These are phyloP conservation scores for Geotrichum siamense DNA, from an alignment of 1,139 yeast genomes.

Conservation along the genomic window DNA sequence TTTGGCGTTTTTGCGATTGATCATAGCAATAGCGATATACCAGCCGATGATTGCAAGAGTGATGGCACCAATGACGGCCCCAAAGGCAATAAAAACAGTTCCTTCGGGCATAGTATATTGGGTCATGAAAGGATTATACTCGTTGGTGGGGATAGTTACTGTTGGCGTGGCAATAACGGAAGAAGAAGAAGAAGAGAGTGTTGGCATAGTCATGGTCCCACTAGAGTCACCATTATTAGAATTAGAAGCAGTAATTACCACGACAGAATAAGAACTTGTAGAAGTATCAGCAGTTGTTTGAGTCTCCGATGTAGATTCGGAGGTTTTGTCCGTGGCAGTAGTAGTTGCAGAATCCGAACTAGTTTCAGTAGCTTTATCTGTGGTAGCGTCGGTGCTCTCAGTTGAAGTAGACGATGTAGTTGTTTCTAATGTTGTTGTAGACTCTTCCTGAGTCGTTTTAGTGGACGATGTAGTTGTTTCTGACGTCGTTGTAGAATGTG, in stretches of 20 bases:
- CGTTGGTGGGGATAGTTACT: conserved; percentile 54
- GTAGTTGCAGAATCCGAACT: not conserved
- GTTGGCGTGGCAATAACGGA: conserved; percentile 42
- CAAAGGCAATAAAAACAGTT: conserved; percentile 74
- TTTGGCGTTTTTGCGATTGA: conserved; percentile 10
- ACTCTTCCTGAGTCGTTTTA: not conserved
- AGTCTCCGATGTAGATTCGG: not conserved
- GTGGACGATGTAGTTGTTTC: not conserved
- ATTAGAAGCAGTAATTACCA: conserved; percentile 14
- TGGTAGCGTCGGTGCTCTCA: not conserved
- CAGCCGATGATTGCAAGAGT: conserved; percentile 41
- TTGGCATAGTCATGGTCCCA: conserved; percentile 1
- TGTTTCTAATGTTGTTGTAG: not conserved
- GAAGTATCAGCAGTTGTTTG: conserved; percentile 2
- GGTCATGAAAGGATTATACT: conserved; percentile 55
- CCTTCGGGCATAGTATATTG: conserved; percentile 52
- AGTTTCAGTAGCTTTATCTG: not conserved
- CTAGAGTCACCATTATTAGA: conserved; percentile 4
- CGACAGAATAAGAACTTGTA: conserved; percentile 4
- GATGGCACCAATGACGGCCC: conserved; percentile 55
- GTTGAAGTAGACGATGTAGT: not conserved
- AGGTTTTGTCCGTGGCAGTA: not conserved
- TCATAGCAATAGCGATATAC: conserved; percentile 21
- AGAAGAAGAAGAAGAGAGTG: conserved; percentile 20
- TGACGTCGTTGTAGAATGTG: conserved; percentile 1